Conservation (phyloP, 2,329 filamentous ascomycete species). For the Bretziella fagacearum region DNA sequence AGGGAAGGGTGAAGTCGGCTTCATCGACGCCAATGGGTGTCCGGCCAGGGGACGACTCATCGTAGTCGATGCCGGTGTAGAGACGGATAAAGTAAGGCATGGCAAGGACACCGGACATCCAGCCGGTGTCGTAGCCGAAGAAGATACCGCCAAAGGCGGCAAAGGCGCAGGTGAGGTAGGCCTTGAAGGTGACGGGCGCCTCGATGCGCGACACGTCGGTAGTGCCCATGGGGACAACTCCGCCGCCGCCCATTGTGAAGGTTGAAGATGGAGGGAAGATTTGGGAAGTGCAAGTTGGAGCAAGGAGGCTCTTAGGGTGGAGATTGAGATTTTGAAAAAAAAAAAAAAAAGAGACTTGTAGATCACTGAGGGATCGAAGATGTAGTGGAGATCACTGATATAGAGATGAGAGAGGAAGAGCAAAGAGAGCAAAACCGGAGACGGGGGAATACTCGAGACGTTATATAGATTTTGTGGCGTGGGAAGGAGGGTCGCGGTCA, state of each 20-base stretch:
- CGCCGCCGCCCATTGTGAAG: slow-evolving; percentile 11
- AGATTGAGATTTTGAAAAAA: neutral
- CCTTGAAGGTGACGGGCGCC: slow-evolving; percentile 51
- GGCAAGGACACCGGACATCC: slow-evolving; percentile 50
- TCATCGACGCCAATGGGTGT: slow-evolving; percentile 23
- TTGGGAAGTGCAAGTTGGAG: neutral
- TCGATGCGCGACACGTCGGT: slow-evolving; percentile 43
- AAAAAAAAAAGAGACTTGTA: too few species aligned
- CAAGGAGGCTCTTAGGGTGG: neutral
- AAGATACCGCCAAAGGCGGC: slow-evolving; percentile 58
- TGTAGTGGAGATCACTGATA: too few species aligned
- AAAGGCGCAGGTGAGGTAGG: slow-evolving; percentile 53
- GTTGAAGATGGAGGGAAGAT: neutral
- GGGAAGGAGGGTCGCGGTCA: neutral
- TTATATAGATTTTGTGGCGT: neutral
- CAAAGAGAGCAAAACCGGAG: too few species aligned
- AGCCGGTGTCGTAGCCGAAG: slow-evolving; percentile 65
- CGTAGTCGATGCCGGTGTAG: slow-evolving; percentile 21
- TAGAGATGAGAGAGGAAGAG: too few species aligned
- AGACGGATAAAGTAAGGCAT: slow-evolving; percentile 32
- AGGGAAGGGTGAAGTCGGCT: slow-evolving; percentile 9
- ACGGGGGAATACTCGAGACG: too few species aligned
- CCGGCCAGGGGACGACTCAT: slow-evolving; percentile 28
- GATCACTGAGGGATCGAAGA: too few species aligned
- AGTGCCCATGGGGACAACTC: slow-evolving; percentile 19